phyloP scores from a whole-genome alignment of 2,329 filamentous ascomycete genomes.

The Penicillium occitanis region DNA sequence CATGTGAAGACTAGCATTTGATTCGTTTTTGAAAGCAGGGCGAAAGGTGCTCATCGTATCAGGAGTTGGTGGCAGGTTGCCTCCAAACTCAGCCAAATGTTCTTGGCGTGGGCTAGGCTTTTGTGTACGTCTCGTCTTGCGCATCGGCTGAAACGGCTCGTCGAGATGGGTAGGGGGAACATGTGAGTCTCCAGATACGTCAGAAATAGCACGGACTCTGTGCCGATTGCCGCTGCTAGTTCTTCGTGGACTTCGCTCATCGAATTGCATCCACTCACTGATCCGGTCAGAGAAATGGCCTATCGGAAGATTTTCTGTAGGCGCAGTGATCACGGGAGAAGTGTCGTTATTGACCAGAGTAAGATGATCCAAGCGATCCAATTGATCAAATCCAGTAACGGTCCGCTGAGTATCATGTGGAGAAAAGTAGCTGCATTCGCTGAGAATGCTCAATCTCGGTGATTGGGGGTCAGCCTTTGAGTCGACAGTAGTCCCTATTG shows the following conservation, averaged over 20 bases:
- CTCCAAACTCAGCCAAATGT: constrained; percentile 35
- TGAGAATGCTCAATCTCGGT: constrained; percentile 45
- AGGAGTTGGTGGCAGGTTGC: constrained; percentile 42
- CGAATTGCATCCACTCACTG: constrained; percentile 34
- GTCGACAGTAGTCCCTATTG: constrained; percentile 38
- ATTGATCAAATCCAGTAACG: constrained; percentile 27
- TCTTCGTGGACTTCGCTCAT: too few relatives aligned
- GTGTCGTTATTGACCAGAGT: background rate
- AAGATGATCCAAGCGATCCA: constrained; percentile 24
- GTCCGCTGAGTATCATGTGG: constrained; percentile 31
- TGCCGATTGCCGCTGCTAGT: too few relatives aligned
- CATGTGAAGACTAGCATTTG: constrained; percentile 37
- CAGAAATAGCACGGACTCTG: constrained; percentile 24
- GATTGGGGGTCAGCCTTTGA: constrained; percentile 39
- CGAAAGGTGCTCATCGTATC: constrained; percentile 46
- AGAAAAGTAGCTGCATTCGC: constrained; percentile 46
- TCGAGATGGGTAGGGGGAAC: constrained; percentile 23
- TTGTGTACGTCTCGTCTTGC: constrained; percentile 25
- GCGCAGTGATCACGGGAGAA: background rate
- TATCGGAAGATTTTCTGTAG: background rate
- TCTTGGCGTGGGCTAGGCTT: constrained; percentile 29
- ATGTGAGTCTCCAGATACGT: constrained; percentile 27
- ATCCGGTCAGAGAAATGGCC: constrained; percentile 26
- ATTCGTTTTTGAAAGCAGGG: constrained; percentile 32
- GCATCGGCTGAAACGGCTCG: constrained; percentile 27